These are phyloP conservation scores for Solanum habrochaites DNA, from an alignment of 257 asterid genomes.

Conservation along the genomic window DNA sequence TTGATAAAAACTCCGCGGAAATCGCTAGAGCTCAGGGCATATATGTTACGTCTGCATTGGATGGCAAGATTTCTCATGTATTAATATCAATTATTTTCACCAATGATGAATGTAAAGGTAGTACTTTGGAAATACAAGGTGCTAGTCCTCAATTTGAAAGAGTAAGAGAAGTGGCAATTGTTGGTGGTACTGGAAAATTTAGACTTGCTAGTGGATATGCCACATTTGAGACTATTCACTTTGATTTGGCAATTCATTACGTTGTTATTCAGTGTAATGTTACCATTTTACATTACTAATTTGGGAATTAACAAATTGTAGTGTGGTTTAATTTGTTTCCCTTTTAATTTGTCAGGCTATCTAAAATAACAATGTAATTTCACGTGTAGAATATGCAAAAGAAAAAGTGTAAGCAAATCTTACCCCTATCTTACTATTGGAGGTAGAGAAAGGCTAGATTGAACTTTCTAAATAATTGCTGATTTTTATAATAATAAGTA, in stretches of 20 bases:
- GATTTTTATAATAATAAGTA: too few species aligned
- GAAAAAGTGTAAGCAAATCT: background rate
- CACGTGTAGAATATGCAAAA: too few species aligned
- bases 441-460: background rate
- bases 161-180: conserved; percentile 47
- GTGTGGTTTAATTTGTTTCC: background rate
- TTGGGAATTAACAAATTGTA: background rate
- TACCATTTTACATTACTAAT: conserved; percentile 21
- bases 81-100: conserved; percentile 37
- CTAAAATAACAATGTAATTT: background rate
- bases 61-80: conserved; percentile 35
- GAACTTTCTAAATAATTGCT: background rate
- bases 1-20: conserved; percentile 18
- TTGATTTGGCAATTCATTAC: conserved; percentile 7
- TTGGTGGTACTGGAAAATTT: conserved; percentile 51
- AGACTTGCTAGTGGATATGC: conserved; percentile 44
- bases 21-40: conserved; percentile 20
- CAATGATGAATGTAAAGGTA: conserved; percentile 14
- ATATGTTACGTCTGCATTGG: conserved; percentile 42
- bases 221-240: conserved; percentile 37
- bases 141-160: conserved; percentile 30
- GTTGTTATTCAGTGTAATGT: conserved; percentile 30
- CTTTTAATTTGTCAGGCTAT: background rate
- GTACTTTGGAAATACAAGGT: conserved; percentile 45
- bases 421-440: background rate